These are phyloP conservation scores for Chaetomiaceae sp. DNA, from an alignment of 2,329 filamentous ascomycete genomes.

Conservation along the genomic window DNA sequence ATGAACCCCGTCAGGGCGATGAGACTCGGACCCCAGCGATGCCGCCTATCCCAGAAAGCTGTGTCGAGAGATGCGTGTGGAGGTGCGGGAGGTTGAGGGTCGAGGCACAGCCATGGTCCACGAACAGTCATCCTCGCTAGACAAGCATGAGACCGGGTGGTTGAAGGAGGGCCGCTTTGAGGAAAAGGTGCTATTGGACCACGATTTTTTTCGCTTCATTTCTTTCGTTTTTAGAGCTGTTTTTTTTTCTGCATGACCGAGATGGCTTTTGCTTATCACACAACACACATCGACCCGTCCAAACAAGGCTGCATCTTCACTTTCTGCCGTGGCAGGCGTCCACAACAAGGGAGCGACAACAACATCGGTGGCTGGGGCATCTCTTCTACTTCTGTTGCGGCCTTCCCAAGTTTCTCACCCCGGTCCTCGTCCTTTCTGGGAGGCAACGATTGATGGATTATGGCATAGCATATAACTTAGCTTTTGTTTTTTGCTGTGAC, in stretches of 20 bases:
- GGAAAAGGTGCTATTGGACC: conserved; percentile 10
- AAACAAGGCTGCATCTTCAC: conserved; percentile 14
- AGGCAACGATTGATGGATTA: neutral
- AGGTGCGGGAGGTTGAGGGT: conserved; percentile 10
- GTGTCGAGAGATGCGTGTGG: conserved; percentile 19
- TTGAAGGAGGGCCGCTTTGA: conserved; percentile 22
- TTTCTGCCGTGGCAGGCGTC: conserved; percentile 21
- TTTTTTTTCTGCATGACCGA: conserved; percentile 48
- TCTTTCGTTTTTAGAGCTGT: conserved; percentile 32
- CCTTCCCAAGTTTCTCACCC: conserved; percentile 12
- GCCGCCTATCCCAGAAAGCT: conserved; percentile 13
- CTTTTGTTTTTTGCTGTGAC: neutral
- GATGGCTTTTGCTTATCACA: conserved; percentile 44
- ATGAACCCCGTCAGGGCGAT: conserved; percentile 6
- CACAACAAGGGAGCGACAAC: conserved; percentile 10
- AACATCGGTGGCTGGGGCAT: neutral
- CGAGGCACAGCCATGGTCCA: conserved; percentile 12
- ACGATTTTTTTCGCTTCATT: conserved; percentile 39
- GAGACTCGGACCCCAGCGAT: conserved; percentile 14
- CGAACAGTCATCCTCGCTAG: conserved; percentile 15
- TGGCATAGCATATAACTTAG: conserved; percentile 8
- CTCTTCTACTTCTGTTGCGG: conserved; percentile 16
- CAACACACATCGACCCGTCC: conserved; percentile 1
- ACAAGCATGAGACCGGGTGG: conserved; percentile 18
- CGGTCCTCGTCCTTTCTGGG: neutral